Conservation (phyloP, 108 stramenopile species). For the Parietichytrium sp. region DNA sequence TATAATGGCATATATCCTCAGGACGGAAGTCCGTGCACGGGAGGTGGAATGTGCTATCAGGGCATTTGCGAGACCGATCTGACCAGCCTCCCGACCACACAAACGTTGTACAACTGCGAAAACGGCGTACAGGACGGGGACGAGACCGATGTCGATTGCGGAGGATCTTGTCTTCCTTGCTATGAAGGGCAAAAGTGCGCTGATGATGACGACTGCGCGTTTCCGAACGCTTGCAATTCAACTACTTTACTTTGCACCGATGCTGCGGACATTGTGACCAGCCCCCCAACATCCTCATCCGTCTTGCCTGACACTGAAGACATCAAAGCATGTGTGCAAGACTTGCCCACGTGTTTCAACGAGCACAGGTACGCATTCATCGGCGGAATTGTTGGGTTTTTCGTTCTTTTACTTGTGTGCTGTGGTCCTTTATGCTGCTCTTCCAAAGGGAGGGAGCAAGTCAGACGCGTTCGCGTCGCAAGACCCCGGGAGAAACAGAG, state of each 20-base stretch:
- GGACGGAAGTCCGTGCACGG: neutral
- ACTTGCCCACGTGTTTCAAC: too few relatives aligned
- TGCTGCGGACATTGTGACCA: too few relatives aligned
- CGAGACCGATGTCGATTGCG: conserved; percentile 3
- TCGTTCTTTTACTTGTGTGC: too few relatives aligned
- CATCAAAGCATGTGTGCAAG: too few relatives aligned
- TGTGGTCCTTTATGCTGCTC: too few relatives aligned
- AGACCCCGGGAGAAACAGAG: too few relatives aligned
- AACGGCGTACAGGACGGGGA: neutral
- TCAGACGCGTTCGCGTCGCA: too few relatives aligned
- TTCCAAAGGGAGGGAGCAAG: too few relatives aligned
- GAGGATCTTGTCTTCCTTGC: neutral
- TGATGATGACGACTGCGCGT: neutral
- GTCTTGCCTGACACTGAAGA: too few relatives aligned
- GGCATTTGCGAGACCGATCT: neutral
- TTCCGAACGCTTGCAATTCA: neutral
- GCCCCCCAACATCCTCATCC: too few relatives aligned
- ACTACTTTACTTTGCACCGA: neutral
- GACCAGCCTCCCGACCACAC: neutral
- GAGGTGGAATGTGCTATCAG: conserved; percentile 3
- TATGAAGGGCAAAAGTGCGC: neutral
- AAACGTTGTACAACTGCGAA: neutral
- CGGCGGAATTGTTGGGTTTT: too few relatives aligned
- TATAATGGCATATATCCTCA: neutral
- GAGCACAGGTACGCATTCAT: too few relatives aligned